Evolutionary conservation across 2,329 filamentous ascomycete species (phyloP), one percentile per base, ranked within the genome.

Genomic region (Mariannaea elegans): DNA sequence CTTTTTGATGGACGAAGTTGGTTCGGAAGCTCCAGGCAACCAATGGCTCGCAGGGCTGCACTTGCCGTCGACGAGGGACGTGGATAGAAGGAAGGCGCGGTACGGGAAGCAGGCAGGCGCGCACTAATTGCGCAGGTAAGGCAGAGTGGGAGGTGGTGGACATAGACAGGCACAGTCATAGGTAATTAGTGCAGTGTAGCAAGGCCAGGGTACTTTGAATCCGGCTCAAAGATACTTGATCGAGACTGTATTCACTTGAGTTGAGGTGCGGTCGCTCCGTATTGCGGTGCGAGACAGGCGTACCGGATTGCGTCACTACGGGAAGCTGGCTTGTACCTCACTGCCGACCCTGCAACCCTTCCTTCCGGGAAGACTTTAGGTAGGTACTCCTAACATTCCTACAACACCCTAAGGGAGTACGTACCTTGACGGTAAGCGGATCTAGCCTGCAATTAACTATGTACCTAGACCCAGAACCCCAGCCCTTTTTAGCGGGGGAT

Each of bases 1-100:
- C 32, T 63, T 64, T 65, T 59, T 64, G 58, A 63, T 51, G 67
- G 65, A 59, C 65, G 63, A 69, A 57, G 65, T 64, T 64, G 57
- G 57, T 39, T 66, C 42, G 34, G 21, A 27, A 47, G 51, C 46
- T 53, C 48, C 60, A 70, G 67, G 67, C 65, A 70, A 54, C 67
- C 67, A 70, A 70, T 68, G 54, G 48, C 59, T 64, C 44, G 10
- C 14, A 12, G 45, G 61, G 59, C 58, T 60, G 59, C 56, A 50
- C 57, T 54, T 58, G 48, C 55, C 46, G 42, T 53, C 34, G 36
- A 41, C 32, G 42, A 34, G 21, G 34, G 48, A 52, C 31, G 32
- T 48, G 48, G 34, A 38, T 32, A 29, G 38, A 49, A 41, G 55
- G 47, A 47, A 39, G 56, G 50, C 46, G 47, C 31, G 48, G 42